These are phyloP conservation scores for Geranium brycei DNA, from an alignment of 345 rosid genomes.

Conservation along the genomic window DNA sequence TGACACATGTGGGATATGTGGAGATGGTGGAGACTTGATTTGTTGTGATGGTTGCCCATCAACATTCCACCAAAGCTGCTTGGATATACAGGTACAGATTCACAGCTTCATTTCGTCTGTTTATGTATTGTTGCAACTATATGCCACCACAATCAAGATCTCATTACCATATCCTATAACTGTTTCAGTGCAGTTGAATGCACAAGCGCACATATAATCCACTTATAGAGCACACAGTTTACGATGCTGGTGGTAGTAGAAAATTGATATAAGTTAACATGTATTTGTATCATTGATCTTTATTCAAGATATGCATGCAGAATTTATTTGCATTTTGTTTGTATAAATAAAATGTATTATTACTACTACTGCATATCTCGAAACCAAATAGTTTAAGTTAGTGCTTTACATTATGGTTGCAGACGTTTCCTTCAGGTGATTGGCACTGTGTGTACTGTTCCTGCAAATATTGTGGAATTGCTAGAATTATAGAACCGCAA, in stretches of 20 bases:
- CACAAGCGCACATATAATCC: neutral
- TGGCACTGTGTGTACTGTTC: constrained; percentile 86
- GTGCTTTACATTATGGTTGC: constrained; percentile 17
- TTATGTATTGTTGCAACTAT: neutral
- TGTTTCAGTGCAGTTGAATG: neutral
- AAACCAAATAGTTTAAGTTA: neutral
- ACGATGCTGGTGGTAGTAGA: neutral
- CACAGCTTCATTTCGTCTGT: neutral
- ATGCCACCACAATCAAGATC: neutral
- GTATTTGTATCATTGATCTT: neutral
- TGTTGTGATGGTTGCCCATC: constrained; percentile 97
- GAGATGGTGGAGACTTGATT: constrained; percentile 87
- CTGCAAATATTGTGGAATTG: constrained; percentile 69
- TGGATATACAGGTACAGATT: constrained; percentile 54
- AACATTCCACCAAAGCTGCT: constrained; percentile 83
- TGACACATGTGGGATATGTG: constrained; percentile 93
- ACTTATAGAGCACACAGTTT: neutral
- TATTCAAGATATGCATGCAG: neutral
- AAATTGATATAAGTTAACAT: neutral
- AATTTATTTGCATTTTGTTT: neutral
- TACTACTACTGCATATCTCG: neutral
- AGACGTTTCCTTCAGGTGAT: constrained; percentile 72
- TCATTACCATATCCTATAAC: neutral
- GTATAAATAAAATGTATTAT: neutral
- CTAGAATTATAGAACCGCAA: constrained; percentile 23